Percentiles rank a stretch among this genome's conserved stretches.
phyloP scores from a whole-genome alignment of 257 asterid species.

The Solanum rostratum region DNA sequence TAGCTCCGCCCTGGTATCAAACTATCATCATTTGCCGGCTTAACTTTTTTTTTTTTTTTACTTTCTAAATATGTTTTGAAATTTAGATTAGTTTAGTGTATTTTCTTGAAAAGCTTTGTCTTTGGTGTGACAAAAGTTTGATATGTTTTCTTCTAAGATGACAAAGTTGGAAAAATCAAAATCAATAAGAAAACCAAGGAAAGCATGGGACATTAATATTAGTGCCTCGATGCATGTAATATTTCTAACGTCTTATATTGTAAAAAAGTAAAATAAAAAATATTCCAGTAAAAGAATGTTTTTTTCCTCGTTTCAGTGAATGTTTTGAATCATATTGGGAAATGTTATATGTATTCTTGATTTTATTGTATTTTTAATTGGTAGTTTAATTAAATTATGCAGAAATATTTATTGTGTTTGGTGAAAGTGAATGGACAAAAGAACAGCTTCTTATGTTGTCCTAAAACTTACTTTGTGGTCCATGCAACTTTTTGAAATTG shows the following conservation, averaged over 20 bases:
- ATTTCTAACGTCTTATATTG: conserved; percentile 13
- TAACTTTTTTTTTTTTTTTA: background rate
- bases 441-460: conserved; percentile 1
- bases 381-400: background rate
- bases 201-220: conserved; percentile 9
- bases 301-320: conserved; percentile 24
- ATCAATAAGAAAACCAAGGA: conserved; percentile 6
- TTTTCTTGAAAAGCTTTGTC: background rate
- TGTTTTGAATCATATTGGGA: conserved; percentile 12
- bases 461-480: conserved; percentile 3
- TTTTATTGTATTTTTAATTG: background rate
- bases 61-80: background rate
- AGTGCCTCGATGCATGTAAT: conserved; percentile 27
- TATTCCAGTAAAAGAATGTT: conserved; percentile 32
- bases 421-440: conserved; percentile 6
- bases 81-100: background rate
- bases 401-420: background rate
- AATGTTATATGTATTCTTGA: background rate
- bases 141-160: conserved; percentile 1
- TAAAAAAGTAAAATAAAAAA: conserved; percentile 2
- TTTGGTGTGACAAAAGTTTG: background rate
- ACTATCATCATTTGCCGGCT: background rate
- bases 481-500: background rate
- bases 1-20: background rate
- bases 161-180: conserved; percentile 2